phyloP scores from a whole-genome alignment of 768 basidiomycete species.

The Phlebiopsis flavidoalba region DNA sequence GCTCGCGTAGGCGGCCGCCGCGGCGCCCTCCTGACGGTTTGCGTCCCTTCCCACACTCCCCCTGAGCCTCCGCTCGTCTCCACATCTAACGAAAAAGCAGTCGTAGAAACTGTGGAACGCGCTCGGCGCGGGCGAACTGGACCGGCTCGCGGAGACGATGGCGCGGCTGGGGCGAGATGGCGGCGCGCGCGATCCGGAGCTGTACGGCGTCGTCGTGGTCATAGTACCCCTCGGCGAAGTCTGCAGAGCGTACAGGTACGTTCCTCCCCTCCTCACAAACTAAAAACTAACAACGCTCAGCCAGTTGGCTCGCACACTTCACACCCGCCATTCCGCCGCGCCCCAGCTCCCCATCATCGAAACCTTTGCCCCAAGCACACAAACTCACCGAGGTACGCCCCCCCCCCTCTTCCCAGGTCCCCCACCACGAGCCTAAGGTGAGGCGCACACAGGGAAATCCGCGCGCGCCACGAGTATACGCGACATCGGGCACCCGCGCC shows the following conservation, averaged over 20 bases:
- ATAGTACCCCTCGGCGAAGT: conserved; percentile 60
- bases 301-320: conserved; percentile 42
- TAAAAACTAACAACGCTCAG: not conserved
- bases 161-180: conserved; percentile 43
- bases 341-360: conserved; percentile 42
- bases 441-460: conserved; percentile 54
- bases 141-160: conserved; percentile 50
- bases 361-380: conserved; percentile 55
- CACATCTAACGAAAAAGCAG: conserved; percentile 34
- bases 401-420: not conserved
- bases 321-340: too few species aligned
- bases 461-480: conserved; percentile 76
- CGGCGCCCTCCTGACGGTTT: conserved; percentile 54
- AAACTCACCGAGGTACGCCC: conserved; percentile 49
- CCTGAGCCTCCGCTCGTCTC: conserved; percentile 1
- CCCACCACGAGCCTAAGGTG: not conserved
- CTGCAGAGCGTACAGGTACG: conserved; percentile 53
- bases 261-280: not conserved
- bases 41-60: not conserved
- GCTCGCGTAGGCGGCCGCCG: conserved; percentile 78
- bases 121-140: conserved; percentile 59
- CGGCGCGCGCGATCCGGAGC: conserved; percentile 40
- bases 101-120: conserved; percentile 61
- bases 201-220: conserved; percentile 52
- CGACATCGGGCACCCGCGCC: too few species aligned